Base-by-base conservation (phyloP, 257 asterid genomes). In the Gentiana macrophylla region DNA sequence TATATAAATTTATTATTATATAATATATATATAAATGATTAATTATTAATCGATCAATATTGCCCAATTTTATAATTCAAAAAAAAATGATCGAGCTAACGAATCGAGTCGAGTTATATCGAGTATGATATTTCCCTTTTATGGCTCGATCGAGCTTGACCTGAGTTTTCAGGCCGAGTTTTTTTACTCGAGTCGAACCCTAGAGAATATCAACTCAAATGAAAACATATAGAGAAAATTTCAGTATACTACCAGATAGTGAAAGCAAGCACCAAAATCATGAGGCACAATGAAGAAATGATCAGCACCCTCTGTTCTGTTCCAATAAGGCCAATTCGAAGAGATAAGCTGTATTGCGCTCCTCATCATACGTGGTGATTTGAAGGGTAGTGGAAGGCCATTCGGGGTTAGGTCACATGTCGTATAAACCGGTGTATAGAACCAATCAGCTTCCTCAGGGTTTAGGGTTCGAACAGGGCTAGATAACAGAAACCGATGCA, bases 361-460 rank as follows among this genome's bases (percentile, higher is more conserved):
- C 70, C 94, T 75, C 94, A 87, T 87, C 89, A 87, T 79, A 12
- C 93, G 86, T 9, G 94, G 96, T 4, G 96, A 84, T 69, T 80
- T 84, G 70, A 79, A 79, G 45, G 95, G 94, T 43, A 84, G 68
- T 8, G 96, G 95, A 60, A 84, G 88, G 48, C 94, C 94, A 53
- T 88, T 88, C n/a, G 94, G 90, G 1, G 94, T 84, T 12, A 88
- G 80, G 72, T 88, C 90, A 56, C 94, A 84, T 52, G 94, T 84
- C 13, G 83, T 49, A 51, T 87, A 84, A 38, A 87, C 96, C 34
- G 94, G 96, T 13, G 94, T 70, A 61, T 82, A 87, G 56, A 87
- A 87, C 94, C 94, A 87, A 65, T 84, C 96, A 1, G 96, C 96
- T 70, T 87, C 96, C 67, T 82, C 90, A 0, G 96, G 96, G 66